These are phyloP conservation scores for Panicum hallii DNA, from an alignment of 202 grass and related monocot genomes.

Conservation along the genomic window DNA sequence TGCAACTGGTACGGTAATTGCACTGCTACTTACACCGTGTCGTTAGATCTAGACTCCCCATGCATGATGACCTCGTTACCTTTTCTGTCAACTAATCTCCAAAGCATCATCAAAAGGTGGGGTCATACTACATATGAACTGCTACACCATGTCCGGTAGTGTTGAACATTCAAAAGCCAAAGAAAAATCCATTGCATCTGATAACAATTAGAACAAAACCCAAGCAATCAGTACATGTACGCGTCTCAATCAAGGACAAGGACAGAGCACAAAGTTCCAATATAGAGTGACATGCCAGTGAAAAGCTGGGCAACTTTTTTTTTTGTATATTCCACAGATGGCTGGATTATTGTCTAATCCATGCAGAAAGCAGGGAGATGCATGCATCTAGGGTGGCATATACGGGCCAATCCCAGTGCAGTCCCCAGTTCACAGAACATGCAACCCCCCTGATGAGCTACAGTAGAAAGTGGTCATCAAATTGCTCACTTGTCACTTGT, in stretches of 20 bases:
- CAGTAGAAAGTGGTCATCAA: background rate
- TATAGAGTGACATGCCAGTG: background rate
- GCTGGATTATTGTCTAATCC: background rate
- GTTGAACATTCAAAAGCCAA: background rate
- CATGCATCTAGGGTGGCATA: slow-evolving; percentile 20
- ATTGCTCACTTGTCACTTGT: slow-evolving; percentile 27
- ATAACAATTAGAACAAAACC: background rate
- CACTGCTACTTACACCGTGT: background rate
- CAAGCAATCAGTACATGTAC: background rate
- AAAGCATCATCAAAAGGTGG: background rate
- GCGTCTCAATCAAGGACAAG: background rate
- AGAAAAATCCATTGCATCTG: background rate
- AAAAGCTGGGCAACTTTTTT: slow-evolving; percentile 22
- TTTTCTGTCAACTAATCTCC: background rate
- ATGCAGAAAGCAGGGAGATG: slow-evolving; percentile 2
- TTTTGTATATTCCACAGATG: slow-evolving; percentile 13
- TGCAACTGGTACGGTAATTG: background rate
- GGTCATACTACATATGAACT: background rate
- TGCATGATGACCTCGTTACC: background rate
- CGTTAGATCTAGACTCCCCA: background rate
- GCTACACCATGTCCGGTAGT: background rate
- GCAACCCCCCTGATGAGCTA: background rate
- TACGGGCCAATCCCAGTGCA: background rate
- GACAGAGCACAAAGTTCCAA: slow-evolving; percentile 25
- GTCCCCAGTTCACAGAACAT: background rate